These are phyloP conservation scores for Yarrowia divulgata DNA, from an alignment of 805 yeast species.

Conservation along the genomic window DNA sequence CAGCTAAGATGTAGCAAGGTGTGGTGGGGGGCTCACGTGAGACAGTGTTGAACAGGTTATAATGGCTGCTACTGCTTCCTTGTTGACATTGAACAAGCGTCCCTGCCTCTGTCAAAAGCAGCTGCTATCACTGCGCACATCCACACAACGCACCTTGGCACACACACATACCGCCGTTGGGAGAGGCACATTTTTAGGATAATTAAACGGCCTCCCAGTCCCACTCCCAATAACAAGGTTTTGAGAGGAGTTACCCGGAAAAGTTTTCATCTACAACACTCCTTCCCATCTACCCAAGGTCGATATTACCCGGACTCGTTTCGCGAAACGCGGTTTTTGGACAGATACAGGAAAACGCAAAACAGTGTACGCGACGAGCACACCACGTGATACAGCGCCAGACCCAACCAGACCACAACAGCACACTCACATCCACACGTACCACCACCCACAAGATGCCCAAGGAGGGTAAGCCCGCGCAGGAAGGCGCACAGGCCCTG, in stretches of 20 bases:
- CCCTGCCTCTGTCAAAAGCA: too few relatives aligned
- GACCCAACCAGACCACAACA: conserved; percentile 14
- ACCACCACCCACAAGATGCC: conserved; percentile 4
- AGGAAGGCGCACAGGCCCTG: conserved; percentile 43
- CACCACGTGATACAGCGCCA: conserved; percentile 34
- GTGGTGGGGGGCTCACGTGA: not conserved
- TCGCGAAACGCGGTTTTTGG: conserved; percentile 36
- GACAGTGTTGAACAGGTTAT: too few relatives aligned
- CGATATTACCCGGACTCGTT: conserved; percentile 36
- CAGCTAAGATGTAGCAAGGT: not conserved
- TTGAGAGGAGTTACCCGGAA: conserved; percentile 35
- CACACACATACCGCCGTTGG: too few relatives aligned
- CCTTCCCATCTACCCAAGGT: conserved; percentile 38
- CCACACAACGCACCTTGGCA: too few relatives aligned
- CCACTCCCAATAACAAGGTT: conserved; percentile 32
- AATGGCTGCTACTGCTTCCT: too few relatives aligned
- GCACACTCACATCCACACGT: not conserved
- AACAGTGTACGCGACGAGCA: conserved; percentile 30
- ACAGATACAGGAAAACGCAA: conserved; percentile 35
- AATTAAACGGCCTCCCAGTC: too few relatives aligned
- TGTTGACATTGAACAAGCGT: too few relatives aligned
- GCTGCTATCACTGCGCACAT: too few relatives aligned
- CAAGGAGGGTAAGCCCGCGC: conserved; percentile 40
- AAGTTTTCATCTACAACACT: conserved; percentile 38
- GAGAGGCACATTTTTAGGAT: too few relatives aligned